A percentile compares a stretch with the other conserved stretches of the same genome.
phyloP scores from a whole-genome alignment of 202 grass and related monocot species.

The Setaria viridis region DNA sequence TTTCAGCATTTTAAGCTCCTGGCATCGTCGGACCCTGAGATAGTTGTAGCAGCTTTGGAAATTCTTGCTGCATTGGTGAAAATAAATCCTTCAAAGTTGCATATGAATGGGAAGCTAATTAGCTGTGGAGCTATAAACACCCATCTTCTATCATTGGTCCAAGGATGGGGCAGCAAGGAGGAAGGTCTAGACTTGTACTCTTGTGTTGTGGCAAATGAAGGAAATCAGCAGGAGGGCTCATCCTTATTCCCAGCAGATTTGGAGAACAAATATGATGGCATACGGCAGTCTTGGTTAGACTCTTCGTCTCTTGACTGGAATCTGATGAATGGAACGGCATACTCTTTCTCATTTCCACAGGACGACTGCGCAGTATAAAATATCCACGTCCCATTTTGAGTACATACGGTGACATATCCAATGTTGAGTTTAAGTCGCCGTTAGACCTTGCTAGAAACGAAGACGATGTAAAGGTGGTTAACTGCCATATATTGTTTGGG shows the following conservation, averaged over 20 bases:
- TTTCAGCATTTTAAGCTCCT: constrained; percentile 92
- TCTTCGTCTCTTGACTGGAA: constrained; percentile 38
- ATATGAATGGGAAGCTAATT: constrained; percentile 55
- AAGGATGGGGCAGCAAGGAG: constrained; percentile 99
- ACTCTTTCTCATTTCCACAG: too few species aligned
- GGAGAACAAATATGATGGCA: constrained; percentile 76
- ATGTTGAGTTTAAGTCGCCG: too few species aligned
- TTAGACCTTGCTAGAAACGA: too few species aligned
- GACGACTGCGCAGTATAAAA: too few species aligned
- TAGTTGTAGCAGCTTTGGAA: constrained; percentile 92
- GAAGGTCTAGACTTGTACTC: constrained; percentile 94
- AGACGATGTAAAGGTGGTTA: too few species aligned
- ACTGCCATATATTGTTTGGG: too few species aligned
- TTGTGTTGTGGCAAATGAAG: constrained; percentile 92
- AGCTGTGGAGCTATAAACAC: constrained; percentile 82
- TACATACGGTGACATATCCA: too few species aligned
- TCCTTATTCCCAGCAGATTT: constrained; percentile 28
- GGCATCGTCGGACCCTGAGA: constrained; percentile 89
- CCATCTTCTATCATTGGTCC: constrained; percentile 89
- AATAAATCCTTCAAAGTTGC: too few species aligned
- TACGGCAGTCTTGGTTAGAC: constrained; percentile 86
- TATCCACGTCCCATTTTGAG: too few species aligned
- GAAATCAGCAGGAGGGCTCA: constrained; percentile 68
- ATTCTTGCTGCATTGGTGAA: constrained; percentile 76
- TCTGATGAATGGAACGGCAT: too few species aligned